Evolutionary conservation across 352 stramenopile genomes (phyloP).

Genomic region (Peronospora destructor): DNA sequence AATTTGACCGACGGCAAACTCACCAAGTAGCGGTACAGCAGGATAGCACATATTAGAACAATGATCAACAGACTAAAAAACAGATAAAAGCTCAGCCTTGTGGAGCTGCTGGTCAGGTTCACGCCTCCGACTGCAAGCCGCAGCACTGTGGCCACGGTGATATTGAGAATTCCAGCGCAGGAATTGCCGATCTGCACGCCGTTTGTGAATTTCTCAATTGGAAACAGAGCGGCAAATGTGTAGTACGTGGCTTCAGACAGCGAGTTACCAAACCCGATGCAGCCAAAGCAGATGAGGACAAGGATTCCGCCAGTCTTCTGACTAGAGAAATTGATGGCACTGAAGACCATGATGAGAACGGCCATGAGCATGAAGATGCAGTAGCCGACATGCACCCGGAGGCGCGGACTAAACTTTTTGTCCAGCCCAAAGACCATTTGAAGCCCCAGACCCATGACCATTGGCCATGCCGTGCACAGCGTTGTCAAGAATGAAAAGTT

Average conservation of each 20-base stretch:
- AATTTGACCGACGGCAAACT: slow-evolving; percentile 42
- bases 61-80: slow-evolving; percentile 51
- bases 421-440: slow-evolving; percentile 55
- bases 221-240: slow-evolving; percentile 48
- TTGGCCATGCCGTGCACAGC: slow-evolving; percentile 46
- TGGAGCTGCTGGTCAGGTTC: slow-evolving; percentile 31
- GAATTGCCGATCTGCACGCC: slow-evolving; percentile 57
- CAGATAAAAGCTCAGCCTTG: slow-evolving; percentile 43
- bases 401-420: slow-evolving; percentile 38
- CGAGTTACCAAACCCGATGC: slow-evolving; percentile 45
- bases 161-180: slow-evolving; percentile 42
- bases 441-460: slow-evolving; percentile 37
- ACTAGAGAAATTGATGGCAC: slow-evolving; percentile 31
- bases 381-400: slow-evolving; percentile 41
- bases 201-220: slow-evolving; percentile 55
- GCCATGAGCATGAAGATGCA: slow-evolving; percentile 37
- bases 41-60: slow-evolving; percentile 36
- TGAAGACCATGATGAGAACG: slow-evolving; percentile 50
- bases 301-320: slow-evolving; percentile 36
- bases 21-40: slow-evolving; percentile 38
- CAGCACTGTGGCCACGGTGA: slow-evolving; percentile 45
- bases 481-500: slow-evolving; percentile 61
- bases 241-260: slow-evolving; percentile 51
- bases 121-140: slow-evolving; percentile 39
- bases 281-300: slow-evolving; percentile 41